Evolutionary conservation across 2,329 filamentous ascomycete species (phyloP), one percentile per base, ranked within the genome.

Genomic region (Didymella arachidicola): DNA sequence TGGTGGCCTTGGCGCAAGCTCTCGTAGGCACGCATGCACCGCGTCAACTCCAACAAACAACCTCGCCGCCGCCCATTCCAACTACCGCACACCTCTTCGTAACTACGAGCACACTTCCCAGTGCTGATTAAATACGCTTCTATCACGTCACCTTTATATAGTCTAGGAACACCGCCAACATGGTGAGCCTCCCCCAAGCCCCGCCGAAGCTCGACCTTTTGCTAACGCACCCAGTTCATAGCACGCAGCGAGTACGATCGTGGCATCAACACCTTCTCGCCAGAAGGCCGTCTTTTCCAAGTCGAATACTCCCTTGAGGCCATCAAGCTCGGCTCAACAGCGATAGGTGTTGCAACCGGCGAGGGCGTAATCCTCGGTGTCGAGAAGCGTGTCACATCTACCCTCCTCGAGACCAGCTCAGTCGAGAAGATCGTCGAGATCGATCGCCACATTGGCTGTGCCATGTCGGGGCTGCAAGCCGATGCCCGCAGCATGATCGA

Each of bases 401-500:
- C 94, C 62, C 90, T 99, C 63, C 92, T 99, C 74, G 95, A 98
- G 81, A 96, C 95, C 30, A 96, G 92, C 45, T 97, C 93, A 39
- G 95, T 99, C 73, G 95, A 99, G 82, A 99, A 99, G 87, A 98
- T 99, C 73, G 94, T 99, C 79, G 95, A 99, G 80, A 98, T 99
- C 79, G 95, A 99, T 83, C 88, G 91, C 77, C 95, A 99, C 83
- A 97, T 99, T 72, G 95, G 95, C 74, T 98, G 95, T 82, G 95
- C 95, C 81, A 99, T 99, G 93, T 95, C 91, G 36, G 95, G 95
- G 45, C 87, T 99, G 66, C 95, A 99, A 84, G 95, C 95, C 73
- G 95, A 99, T 79, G 95, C 95, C 64, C 90, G 95, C 75, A 95
- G 91, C 81, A 96, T 99, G 90, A 88, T 99, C 66, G 95, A 99